Conservation (phyloP, 495 filamentous ascomycete species). For the Penicillium malachiteum region DNA sequence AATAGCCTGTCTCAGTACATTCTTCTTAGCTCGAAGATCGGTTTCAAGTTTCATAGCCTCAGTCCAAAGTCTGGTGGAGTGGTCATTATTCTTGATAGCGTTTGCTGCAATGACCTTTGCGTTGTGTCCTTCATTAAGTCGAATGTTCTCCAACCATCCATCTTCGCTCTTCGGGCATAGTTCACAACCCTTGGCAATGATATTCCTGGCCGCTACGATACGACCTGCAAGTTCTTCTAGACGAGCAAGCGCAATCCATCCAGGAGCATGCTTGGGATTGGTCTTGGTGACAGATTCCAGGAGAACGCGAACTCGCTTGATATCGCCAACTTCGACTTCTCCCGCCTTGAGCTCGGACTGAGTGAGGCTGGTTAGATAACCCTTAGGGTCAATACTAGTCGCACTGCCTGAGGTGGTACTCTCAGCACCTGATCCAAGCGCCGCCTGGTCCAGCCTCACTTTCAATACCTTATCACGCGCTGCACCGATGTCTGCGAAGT, state of each 20-base stretch:
- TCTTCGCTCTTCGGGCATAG: slow-evolving; percentile 93
- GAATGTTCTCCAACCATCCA: slow-evolving; percentile 92
- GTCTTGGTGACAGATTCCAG: slow-evolving; percentile 94
- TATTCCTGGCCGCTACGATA: slow-evolving; percentile 76
- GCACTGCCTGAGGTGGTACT: slow-evolving; percentile 68
- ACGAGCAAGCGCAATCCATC: slow-evolving; percentile 92
- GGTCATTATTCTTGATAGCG: slow-evolving; percentile 84
- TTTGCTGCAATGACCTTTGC: slow-evolving; percentile 95
- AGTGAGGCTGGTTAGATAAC: slow-evolving; percentile 87
- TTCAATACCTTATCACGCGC: slow-evolving; percentile 91
- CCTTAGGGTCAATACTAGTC: slow-evolving; percentile 91
- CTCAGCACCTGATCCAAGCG: slow-evolving; percentile 67
- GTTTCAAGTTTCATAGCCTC: slow-evolving; percentile 92
- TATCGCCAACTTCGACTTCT: slow-evolving; percentile 84
- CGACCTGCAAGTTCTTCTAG: slow-evolving; percentile 91
- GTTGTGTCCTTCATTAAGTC: slow-evolving; percentile 86
- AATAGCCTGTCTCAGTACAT: slow-evolving; percentile 83
- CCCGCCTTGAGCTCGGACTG: slow-evolving; percentile 74
- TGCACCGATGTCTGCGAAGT: slow-evolving; percentile 96
- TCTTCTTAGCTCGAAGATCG: slow-evolving; percentile 76
- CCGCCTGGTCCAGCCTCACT: slow-evolving; percentile 87
- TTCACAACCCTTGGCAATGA: slow-evolving; percentile 83
- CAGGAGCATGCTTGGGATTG: slow-evolving; percentile 92
- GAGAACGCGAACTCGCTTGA: slow-evolving; percentile 91
- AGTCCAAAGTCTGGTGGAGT: slow-evolving; percentile 87